Evolutionary conservation across 805 yeast species (phyloP), one percentile per base, ranked within the genome.

Genomic region (Zygoascus ofunaensis): DNA sequence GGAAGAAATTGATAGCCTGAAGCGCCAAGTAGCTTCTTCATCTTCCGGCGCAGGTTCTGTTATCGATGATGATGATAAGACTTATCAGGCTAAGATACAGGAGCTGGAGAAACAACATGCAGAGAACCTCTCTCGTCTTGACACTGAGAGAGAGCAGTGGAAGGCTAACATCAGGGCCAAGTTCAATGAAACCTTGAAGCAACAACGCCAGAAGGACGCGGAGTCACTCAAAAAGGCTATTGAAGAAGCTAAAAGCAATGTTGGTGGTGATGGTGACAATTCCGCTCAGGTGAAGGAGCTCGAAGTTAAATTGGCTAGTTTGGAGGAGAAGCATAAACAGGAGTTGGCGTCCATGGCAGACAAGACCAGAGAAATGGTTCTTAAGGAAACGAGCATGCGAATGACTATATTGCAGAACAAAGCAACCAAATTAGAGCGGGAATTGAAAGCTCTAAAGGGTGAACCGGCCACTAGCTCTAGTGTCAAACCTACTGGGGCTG

Each of bases 361-460:
- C 10, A 23, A 17, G 7, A 21, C 41, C 14, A 23, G 41, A n/a
- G 41, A 37, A n/a, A 23, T 37, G 33, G 17, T 73, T 2, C 73
- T 74, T 41, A 74, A 77, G 56, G 79, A 78, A 54, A 72, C 71
- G 39, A 81, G 74, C 47, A 72, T 82, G 59, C 73, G 78, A 52
- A 70, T 72, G 45, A 73, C 70, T 47, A 71, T 81, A 59, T 64
- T 77, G 52, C 72, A 70, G 52, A 68, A 69, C 50, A 78, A 73
- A 57, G 63, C 75, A n/a, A 77, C 73, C 37, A 71, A 70, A 42
- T 64, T 74, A 23, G 77, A 73, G 48, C 63, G 60, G 39, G 69
- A 70, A 28, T 63, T 55, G 45, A 39, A 48, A 41, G 53, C 41
- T 12, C 22, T 42, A 19, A 17, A 15, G 18, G 35, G 33, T 24